Evolutionary conservation across 106 monocot genomes (phyloP), one percentile per base, ranked within the genome.

Genomic region (Dendrobium chrysotoxum): DNA sequence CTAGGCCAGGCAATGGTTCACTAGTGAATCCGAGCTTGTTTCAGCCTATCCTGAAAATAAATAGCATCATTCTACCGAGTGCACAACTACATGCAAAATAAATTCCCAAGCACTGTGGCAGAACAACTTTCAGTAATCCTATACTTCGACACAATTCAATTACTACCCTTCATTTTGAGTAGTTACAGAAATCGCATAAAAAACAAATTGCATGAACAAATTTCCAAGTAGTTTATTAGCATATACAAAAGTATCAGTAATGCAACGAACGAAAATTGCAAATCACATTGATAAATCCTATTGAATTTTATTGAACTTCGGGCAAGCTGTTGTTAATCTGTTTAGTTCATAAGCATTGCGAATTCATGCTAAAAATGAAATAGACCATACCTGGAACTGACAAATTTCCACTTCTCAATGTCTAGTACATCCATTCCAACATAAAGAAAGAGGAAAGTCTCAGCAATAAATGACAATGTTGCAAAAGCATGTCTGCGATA

Each of bases 381-480:
- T 2, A 76, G 25, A 10, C 25, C n/a, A n/a, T 76, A 99, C 98
- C 94, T 99, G 79, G 91, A 83, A 68, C 91, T 90, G 38, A 89
- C 89, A 87, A 91, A 87, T 80, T 73, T 87, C 98, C 98, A 99
- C 81, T 99, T 99, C 73, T 99, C 98, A 67, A 99, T 99, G 79
- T 99, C 98, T 77, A 99, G 79, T 76, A 95, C 95, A 91, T 99
- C 98, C 98, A 99, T 99, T 40, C 98, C 98, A 75, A 99, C 98
- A 87, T 99, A 99, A 31, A 99, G 91, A 79, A 99, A 99, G 71
- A 99, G 89, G 77, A 92, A 95, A 28, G 78, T 95, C 87, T 99
- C 98, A 31, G 98, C 87, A 79, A 99, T 99, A 90, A 95, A 95
- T 65, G 98, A 99, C 77, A 99, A 55, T 45, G 98, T 99, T 82